A percentile compares a stretch with the other conserved stretches of the same genome.
Evolutionary conservation across 805 yeast genomes (phyloP).

Genomic region (Barnettozyma populi): DNA sequence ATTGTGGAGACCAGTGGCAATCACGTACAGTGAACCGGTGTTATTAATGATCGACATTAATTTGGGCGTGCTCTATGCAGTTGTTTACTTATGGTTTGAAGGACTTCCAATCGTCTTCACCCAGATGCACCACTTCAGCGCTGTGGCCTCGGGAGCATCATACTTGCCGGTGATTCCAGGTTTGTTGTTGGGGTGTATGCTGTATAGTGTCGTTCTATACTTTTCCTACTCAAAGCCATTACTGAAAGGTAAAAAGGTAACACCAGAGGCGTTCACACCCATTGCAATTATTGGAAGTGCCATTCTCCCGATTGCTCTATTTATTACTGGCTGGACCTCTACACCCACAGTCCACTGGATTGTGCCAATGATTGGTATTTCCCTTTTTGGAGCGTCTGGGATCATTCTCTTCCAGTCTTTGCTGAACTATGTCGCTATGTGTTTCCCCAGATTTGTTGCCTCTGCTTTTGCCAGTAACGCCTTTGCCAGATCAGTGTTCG

Average conservation of each 20-base stretch:
- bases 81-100: constrained; percentile 53
- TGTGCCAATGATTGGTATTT: constrained; percentile 40
- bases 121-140: constrained; percentile 40
- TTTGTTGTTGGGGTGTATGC: constrained; percentile 31
- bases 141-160: constrained; percentile 42
- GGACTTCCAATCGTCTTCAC: constrained; percentile 53
- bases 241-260: constrained; percentile 24
- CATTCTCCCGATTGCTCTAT: constrained; percentile 37
- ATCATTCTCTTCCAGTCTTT: constrained; percentile 54
- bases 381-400: constrained; percentile 34
- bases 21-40: constrained; percentile 50
- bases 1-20: constrained; percentile 44
- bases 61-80: constrained; percentile 46
- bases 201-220: constrained; percentile 24
- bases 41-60: constrained; percentile 48
- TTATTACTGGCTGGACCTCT: constrained; percentile 49
- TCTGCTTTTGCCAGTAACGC: constrained; percentile 68
- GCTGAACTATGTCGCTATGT: constrained; percentile 53
- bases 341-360: constrained; percentile 41
- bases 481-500: constrained; percentile 57
- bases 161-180: constrained; percentile 46
- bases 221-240: constrained; percentile 25
- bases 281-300: constrained; percentile 37
- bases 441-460: constrained; percentile 53
- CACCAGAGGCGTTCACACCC: constrained; percentile 40